These are phyloP conservation scores for Acorus gramineus DNA, from an alignment of 106 monocot species.

Conservation along the genomic window DNA sequence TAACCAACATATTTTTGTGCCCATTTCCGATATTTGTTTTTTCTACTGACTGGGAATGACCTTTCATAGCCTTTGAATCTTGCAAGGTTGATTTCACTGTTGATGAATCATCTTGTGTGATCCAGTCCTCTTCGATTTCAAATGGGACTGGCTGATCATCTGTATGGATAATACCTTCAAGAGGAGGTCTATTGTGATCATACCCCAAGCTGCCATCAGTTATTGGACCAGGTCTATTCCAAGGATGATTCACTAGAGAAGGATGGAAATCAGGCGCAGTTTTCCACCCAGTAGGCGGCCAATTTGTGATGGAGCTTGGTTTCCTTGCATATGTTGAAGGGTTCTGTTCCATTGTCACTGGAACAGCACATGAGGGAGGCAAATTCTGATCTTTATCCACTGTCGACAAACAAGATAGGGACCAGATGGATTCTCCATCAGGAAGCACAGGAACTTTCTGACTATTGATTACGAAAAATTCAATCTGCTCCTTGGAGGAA, in stretches of 20 bases:
- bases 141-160: slow-evolving; percentile 26
- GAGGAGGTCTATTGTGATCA: slow-evolving; percentile 2
- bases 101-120: slow-evolving; percentile 21
- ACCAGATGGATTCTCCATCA: slow-evolving; percentile 57
- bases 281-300: slow-evolving; percentile 74
- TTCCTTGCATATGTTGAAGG: slow-evolving; percentile 10
- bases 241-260: slow-evolving; percentile 10
- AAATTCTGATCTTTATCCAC: background rate
- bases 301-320: slow-evolving; percentile 28
- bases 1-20: slow-evolving; percentile 1
- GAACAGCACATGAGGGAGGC: background rate
- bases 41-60: too few relatives aligned
- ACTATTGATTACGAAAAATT: slow-evolving; percentile 66
- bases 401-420: slow-evolving; percentile 21
- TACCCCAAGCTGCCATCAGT: slow-evolving; percentile 1
- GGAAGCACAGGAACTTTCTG: slow-evolving; percentile 74
- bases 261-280: slow-evolving; percentile 41
- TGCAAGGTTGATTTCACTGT: slow-evolving; percentile 2
- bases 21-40: too few relatives aligned
- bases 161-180: background rate
- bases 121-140: slow-evolving; percentile 38
- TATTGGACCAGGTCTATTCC: background rate
- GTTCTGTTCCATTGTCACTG: slow-evolving; percentile 10
- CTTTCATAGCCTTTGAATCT: background rate
- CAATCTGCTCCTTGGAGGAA: slow-evolving; percentile 49